Evolutionary conservation across 257 asterid genomes (phyloP), one percentile per base, ranked within the genome.

Genomic region (Linderniella brevidens): DNA sequence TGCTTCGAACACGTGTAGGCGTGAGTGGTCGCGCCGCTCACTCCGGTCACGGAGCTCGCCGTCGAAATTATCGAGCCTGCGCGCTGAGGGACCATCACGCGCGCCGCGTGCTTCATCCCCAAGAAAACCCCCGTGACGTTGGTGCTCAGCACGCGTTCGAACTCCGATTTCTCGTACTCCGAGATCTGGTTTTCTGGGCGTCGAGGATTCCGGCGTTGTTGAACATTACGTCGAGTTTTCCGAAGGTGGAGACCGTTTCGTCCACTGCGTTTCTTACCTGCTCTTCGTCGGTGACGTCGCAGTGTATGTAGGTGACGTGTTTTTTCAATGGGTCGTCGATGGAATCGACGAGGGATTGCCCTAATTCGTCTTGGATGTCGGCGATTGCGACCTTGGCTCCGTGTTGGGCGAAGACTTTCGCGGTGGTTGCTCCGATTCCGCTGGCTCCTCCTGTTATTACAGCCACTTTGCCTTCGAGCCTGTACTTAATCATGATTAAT

Each of bases 371-470:
- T 13, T 84, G 95, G 32, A 84, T 79, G 51, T 84, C 95, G 1
- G 93, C 93, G 40, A 84, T 64, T 0, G 80, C 62, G 8, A 80
- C 92, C 38, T 47, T 77, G 45, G 92, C 95, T n/a, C 93, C 95
- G 50, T 84, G 74, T 17, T 49, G 56, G 10, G 43, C 52, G 60
- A 80, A 84, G 2, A 80, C 78, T 40, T 84, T 41, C 4, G 60
- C 90, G 8, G 95, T 69, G 61, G 76, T 61, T 69, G 75, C 95
- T 1, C 95, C 95, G 38, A 84, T 72, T 12, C 95, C 93, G 59
- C 93, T 77, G 4, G 95, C 92, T 10, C 93, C 95, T 39, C 95
- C 95, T 37, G 95, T 84, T 45, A 84, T 58, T 29, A 80, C 63
- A 15, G 86, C 95, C 0, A 84, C 93, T 56, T 84, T 84, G 16